phyloP scores from a whole-genome alignment of 163 green algal genomes.

The Chlamydomonas reinhardtii region DNA sequence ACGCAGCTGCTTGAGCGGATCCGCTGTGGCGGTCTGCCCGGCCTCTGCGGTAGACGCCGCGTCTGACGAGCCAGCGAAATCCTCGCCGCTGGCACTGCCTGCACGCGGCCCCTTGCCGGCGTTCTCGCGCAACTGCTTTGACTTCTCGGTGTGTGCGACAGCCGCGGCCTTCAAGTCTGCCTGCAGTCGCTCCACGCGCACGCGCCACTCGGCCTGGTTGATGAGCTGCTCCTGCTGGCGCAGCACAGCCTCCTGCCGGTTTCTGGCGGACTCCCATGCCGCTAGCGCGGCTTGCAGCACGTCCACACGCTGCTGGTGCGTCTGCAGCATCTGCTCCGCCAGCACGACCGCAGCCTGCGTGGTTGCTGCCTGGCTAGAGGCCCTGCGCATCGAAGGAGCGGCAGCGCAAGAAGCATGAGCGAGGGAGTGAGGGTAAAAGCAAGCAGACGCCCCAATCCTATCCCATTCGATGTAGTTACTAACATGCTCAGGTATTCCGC shows the following conservation, averaged over 20 bases:
- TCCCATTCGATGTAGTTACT: too few relatives aligned
- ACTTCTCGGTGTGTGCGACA: constrained; percentile 10
- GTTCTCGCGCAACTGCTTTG: neutral
- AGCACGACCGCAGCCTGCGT: constrained; percentile 1
- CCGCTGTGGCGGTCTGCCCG: neutral
- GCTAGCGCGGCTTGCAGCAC: constrained; percentile 21
- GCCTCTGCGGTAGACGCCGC: neutral
- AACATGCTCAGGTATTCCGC: too few relatives aligned
- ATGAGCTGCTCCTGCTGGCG: constrained; percentile 31
- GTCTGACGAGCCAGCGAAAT: too few relatives aligned
- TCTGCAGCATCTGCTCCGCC: constrained; percentile 32
- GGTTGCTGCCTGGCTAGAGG: neutral
- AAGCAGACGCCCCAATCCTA: too few relatives aligned
- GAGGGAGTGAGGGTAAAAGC: too few relatives aligned
- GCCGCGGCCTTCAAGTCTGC: constrained; percentile 11
- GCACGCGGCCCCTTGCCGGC: neutral
- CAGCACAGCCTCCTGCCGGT: neutral
- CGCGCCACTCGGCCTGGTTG: constrained; percentile 23
- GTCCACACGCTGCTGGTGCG: constrained; percentile 5
- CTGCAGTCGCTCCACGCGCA: neutral
- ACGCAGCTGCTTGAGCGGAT: neutral
- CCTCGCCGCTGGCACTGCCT: too few relatives aligned
- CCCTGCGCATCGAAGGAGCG: neutral
- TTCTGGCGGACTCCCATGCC: constrained; percentile 6
- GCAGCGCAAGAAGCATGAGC: too few relatives aligned